Evolutionary conservation across 1,139 yeast genomes (phyloP).

Genomic region (Geotrichum bryndzae): DNA sequence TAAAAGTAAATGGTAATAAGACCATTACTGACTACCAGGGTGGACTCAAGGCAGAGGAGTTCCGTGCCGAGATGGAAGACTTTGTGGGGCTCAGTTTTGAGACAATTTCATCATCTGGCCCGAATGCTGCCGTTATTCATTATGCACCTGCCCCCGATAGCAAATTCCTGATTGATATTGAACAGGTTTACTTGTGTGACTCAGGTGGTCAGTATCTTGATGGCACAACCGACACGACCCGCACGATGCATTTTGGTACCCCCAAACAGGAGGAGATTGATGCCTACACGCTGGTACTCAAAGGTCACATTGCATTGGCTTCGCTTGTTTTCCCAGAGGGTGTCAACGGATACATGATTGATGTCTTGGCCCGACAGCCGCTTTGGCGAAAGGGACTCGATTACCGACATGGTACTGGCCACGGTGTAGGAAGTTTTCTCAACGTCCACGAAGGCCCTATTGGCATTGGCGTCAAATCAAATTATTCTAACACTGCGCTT

Average conservation of each 20-base stretch:
- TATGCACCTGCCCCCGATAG: constrained; percentile 66
- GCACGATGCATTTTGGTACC: constrained; percentile 86
- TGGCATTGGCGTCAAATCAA: constrained; percentile 67
- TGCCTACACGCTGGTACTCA: constrained; percentile 75
- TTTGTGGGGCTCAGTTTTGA: constrained; percentile 85
- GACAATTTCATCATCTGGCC: constrained; percentile 88
- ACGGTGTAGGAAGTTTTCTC: constrained; percentile 89
- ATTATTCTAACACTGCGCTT: constrained; percentile 37
- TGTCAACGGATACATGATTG: constrained; percentile 77
- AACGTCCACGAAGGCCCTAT: constrained; percentile 97
- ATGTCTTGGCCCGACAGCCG: constrained; percentile 81
- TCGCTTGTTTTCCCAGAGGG: constrained; percentile 77
- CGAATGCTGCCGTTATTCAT: constrained; percentile 90
- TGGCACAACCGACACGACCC: constrained; percentile 94
- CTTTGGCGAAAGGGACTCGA: constrained; percentile 86
- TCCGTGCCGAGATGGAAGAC: constrained; percentile 48
- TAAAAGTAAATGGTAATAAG: constrained; percentile 44
- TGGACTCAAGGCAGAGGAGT: constrained; percentile 56
- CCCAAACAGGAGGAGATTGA: constrained; percentile 58
- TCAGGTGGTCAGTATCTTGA: constrained; percentile 92
- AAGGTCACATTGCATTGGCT: constrained; percentile 84
- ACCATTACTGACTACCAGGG: constrained; percentile 75
- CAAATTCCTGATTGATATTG: constrained; percentile 64
- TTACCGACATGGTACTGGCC: constrained; percentile 95
- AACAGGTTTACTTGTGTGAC: constrained; percentile 77